Percentiles rank a stretch among this genome's conserved stretches.
Evolutionary conservation across 805 yeast species (phyloP).

Genomic region (Zygoascus ofunaensis): DNA sequence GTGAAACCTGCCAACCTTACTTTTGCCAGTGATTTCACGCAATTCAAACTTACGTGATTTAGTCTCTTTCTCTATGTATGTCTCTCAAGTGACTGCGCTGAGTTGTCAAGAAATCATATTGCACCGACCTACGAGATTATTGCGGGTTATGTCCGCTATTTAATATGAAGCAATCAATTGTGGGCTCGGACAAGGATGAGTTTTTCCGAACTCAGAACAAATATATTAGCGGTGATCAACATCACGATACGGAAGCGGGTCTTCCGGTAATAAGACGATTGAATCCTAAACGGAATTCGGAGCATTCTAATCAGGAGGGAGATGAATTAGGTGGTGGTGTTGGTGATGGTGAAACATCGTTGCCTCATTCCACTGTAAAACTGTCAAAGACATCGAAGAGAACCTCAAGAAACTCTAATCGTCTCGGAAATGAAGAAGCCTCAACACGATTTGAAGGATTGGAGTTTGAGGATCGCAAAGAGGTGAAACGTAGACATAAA

Average conservation of each 20-base stretch:
- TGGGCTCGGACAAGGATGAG: not conserved
- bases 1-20: not conserved
- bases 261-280: not conserved
- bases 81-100: too few species aligned
- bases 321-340: not conserved
- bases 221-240: not conserved
- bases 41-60: too few species aligned
- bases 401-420: not conserved
- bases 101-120: too few species aligned
- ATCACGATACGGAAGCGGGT: not conserved
- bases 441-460: too few species aligned
- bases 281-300: not conserved
- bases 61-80: too few species aligned
- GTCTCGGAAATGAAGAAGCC: not conserved
- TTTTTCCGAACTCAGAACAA: conserved; percentile 7
- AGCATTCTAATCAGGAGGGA: not conserved
- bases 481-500: not conserved
- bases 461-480: too few species aligned
- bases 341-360: too few species aligned
- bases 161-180: not conserved
- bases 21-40: not conserved
- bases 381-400: not conserved
- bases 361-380: not conserved
- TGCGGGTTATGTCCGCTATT: too few species aligned
- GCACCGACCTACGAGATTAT: too few species aligned